Base-by-base conservation (phyloP, 2,329 filamentous ascomycete genomes). In the Diaporthe vexans region DNA sequence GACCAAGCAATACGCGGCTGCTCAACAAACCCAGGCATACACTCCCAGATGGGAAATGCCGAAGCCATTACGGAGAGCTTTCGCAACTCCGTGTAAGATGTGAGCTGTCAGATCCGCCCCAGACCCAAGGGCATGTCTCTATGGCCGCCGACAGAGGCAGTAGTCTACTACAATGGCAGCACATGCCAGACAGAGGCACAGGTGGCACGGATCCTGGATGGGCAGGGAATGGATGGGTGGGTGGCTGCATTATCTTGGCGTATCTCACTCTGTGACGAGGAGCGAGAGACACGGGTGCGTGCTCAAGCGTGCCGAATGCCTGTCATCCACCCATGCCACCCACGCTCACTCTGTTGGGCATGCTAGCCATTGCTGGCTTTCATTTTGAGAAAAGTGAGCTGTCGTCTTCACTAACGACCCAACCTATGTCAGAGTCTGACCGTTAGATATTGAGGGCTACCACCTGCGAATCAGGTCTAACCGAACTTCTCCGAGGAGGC, bases 251-350 rank as follows among this genome's bases (percentile, higher is more conserved):
- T 52, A 67, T 67, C 63, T 67, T 54, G 63, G 63, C 63, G 46
- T 37, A 52, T 67, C 40, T 69, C 56, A 59, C 33, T 58, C 69
- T 73, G 63, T 70, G 72, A 73, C 63, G 52, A 59, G 72, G 68
- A 59, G 29, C 43, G 40, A 65, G 51, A 63, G 24, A 56, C 17
- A 72, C 71, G 51, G 58, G n/a, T 58, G 61, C 43, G 46, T 73
- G 46, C 63, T 67, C 43, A 52, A 37, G 63, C 48, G 63, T 24
- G 46, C 63, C 48, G 48, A 52, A 52, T 26, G 46, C 46, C 63
- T 67, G 46, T 37, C 63, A 26, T 37, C 46, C 15, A n/a, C 29
- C 29, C 46, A 10, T 26, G 29, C 46, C 15, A n/a, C 29, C 29
- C 46, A 10, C 26, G 29, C 21, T 35, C 46, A 51, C 46, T 6